phyloP scores from a whole-genome alignment of 768 basidiomycete genomes.

The Collybiopsis luxurians region DNA sequence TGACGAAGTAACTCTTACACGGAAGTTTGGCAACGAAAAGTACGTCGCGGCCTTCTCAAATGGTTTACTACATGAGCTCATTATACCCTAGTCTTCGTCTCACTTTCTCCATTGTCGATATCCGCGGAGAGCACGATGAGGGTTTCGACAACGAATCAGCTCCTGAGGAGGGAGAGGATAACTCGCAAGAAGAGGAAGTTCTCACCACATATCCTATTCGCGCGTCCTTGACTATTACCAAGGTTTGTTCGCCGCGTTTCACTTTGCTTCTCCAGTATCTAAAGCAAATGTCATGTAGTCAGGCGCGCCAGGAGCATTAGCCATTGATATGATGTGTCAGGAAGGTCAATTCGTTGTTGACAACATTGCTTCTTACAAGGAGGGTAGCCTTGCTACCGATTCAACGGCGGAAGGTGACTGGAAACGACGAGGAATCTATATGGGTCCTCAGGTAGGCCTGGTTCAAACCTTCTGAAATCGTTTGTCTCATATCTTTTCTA shows the following conservation, averaged over 20 bases:
- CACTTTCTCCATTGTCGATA: slow-evolving; percentile 91
- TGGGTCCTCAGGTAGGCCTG: slow-evolving; percentile 75
- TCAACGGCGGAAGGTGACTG: slow-evolving; percentile 89
- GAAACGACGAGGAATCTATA: slow-evolving; percentile 88
- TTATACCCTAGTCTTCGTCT: slow-evolving; percentile 63
- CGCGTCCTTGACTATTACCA: slow-evolving; percentile 79
- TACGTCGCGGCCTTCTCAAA: slow-evolving; percentile 34
- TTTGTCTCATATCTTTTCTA: slow-evolving; percentile 23
- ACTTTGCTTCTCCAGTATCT: neutral
- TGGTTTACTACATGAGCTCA: neutral
- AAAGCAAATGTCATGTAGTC: slow-evolving; percentile 30
- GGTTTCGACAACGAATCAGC: slow-evolving; percentile 28
- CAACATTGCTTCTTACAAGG: slow-evolving; percentile 84
- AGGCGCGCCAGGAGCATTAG: slow-evolving; percentile 61
- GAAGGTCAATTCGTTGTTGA: slow-evolving; percentile 84
- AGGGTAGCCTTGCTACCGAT: slow-evolving; percentile 68
- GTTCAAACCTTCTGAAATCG: neutral
- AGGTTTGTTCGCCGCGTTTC: slow-evolving; percentile 41
- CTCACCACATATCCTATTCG: slow-evolving; percentile 66
- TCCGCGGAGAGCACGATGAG: slow-evolving; percentile 47
- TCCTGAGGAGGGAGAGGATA: slow-evolving; percentile 34
- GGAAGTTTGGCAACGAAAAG: slow-evolving; percentile 90
- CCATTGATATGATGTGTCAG: slow-evolving; percentile 75
- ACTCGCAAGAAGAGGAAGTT: slow-evolving; percentile 36
- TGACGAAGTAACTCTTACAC: slow-evolving; percentile 80